phyloP scores from a whole-genome alignment of 164 flowering plant species.

The Chloranthus sessilifolius region DNA sequence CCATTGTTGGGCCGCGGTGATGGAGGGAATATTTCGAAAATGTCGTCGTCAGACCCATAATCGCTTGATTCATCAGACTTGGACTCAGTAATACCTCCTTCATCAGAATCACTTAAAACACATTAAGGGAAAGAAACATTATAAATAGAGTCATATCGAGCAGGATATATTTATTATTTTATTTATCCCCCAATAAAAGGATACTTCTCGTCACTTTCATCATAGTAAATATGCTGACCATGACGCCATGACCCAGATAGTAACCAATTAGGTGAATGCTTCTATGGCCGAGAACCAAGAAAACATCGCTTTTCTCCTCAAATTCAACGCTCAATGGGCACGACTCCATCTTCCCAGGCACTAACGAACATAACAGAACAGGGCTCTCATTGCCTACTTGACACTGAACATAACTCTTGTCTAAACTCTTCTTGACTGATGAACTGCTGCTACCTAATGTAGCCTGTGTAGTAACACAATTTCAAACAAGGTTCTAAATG shows the following conservation, averaged over 20 bases:
- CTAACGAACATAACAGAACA: constrained; percentile 55
- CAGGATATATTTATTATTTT: too few species aligned
- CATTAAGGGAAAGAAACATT: constrained; percentile 29
- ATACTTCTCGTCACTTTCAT: constrained; percentile 54
- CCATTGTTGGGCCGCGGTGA: constrained; percentile 59
- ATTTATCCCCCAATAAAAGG: too few species aligned
- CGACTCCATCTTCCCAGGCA: constrained; percentile 51
- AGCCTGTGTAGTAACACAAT: too few species aligned
- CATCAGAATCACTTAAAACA: constrained; percentile 44
- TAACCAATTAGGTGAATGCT: constrained; percentile 81
- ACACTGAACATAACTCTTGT: constrained; percentile 59
- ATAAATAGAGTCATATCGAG: too few species aligned
- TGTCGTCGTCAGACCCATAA: constrained; percentile 42
- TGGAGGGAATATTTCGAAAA: constrained; percentile 27
- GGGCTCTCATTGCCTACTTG: constrained; percentile 54
- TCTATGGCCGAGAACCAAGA: constrained; percentile 63
- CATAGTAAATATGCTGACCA: too few species aligned
- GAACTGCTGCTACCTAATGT: constrained; percentile 64
- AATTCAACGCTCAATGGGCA: constrained; percentile 67
- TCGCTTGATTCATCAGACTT: constrained; percentile 46
- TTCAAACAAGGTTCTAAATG: too few species aligned
- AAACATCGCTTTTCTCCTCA: constrained; percentile 51
- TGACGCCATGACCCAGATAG: constrained; percentile 30
- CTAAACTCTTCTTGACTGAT: constrained; percentile 34
- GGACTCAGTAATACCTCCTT: constrained; percentile 52